A percentile compares a stretch with the other conserved stretches of the same genome.
Conservation (phyloP, 345 rosid genomes). For the Dipteronia dyeriana region DNA sequence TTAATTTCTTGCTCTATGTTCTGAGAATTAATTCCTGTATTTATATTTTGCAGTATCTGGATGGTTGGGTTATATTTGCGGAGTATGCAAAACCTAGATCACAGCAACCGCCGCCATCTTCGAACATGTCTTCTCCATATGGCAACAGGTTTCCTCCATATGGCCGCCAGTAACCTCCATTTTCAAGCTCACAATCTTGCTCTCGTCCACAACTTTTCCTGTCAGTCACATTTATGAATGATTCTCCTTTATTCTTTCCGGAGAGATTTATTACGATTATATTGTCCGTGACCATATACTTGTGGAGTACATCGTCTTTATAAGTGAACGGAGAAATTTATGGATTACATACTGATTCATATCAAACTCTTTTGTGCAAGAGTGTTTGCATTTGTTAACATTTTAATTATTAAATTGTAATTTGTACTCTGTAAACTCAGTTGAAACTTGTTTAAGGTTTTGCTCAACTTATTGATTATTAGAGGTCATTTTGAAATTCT, state of each 20-base stretch:
- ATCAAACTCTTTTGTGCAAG: background rate
- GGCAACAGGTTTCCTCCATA: constrained; percentile 5
- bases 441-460: background rate
- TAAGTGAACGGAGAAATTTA: background rate
- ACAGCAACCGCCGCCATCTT: constrained; percentile 12
- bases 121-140: background rate
- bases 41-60: constrained; percentile 45
- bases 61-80: constrained; percentile 64
- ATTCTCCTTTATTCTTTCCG: background rate
- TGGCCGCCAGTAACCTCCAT: background rate
- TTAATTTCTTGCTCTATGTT: background rate
- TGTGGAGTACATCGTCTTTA: background rate
- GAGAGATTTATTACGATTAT: too few species aligned
- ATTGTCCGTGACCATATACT: background rate
- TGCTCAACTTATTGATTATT: background rate
- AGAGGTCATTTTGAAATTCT: background rate
- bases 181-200: background rate
- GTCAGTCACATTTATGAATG: background rate
- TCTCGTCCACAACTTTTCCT: background rate
- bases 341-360: background rate
- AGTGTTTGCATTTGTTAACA: background rate
- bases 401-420: background rate
- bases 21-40: background rate
- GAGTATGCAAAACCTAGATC: constrained; percentile 50
- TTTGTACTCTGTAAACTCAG: background rate